Base-by-base conservation (phyloP, 2,329 filamentous ascomycete genomes). In the Monosporascus sp. region DNA sequence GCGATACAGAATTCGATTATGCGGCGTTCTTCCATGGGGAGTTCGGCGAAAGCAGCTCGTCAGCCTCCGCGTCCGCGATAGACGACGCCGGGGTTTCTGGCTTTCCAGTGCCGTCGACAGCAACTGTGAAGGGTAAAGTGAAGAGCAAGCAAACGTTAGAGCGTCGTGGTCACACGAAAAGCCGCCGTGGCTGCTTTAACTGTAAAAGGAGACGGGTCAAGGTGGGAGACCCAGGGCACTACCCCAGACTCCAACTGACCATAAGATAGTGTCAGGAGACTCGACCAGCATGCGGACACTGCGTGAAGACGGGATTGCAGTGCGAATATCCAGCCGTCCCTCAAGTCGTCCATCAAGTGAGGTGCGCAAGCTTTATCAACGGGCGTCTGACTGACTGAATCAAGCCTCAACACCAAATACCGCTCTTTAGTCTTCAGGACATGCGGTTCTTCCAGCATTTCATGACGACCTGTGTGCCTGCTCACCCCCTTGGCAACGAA, bases 371-470 rank as follows among this genome's bases (percentile, higher is more conserved):
- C 31, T 14, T 5, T 14, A 35, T 35, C 31, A 35, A 35, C 11
- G 31, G 11, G 31, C 11, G 6, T 18, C 37, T 11, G 15, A 7
- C 37, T 39, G 55, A 9, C 3, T 27, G 45, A 9, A 6, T 17
- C 14, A 58, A 82, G 77, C 79, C 80, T n/a, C 76, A 79, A 56
- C 70, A 78, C 57, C 79, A 80, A 57, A 74, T 81, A n/a, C 80
- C 79, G 3, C 66, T 83, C 0, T 84, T 85, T 63, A 82, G 75
- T 50, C 60, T 84, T 52, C 78, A 82, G 48, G 84, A 87, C 60
- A 85, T 88, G 83, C 79, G 83, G 38, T 79, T 87, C 64, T 87
- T 87, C 60, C 84, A 87, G 64, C 82, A 87, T 65, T 87, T 87
- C 58, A 68, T 87, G 17, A 69, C 79, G 27, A 73, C 76, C 37